These are phyloP conservation scores for Alternaria sp. DNA, from an alignment of 2,329 filamentous ascomycete species.

Conservation along the genomic window DNA sequence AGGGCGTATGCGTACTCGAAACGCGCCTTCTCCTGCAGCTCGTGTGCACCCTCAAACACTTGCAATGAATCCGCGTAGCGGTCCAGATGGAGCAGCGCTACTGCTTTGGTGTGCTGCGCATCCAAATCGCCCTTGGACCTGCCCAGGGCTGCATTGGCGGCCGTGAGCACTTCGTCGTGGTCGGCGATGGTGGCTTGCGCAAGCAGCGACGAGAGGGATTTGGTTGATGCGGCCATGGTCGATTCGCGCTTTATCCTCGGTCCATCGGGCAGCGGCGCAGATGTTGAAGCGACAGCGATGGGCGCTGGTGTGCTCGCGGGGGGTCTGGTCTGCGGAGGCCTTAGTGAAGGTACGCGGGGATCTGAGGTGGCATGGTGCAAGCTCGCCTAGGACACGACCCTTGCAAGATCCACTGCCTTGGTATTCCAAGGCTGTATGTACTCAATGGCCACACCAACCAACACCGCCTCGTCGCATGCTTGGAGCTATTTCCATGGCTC, in stretches of 20 bases:
- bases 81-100: constrained; percentile 81
- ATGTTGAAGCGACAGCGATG: not conserved
- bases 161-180: constrained; percentile 75
- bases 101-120: constrained; percentile 72
- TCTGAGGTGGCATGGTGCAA: constrained; percentile 34
- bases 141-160: constrained; percentile 63
- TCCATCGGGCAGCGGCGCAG: constrained; percentile 29
- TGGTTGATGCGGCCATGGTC: constrained; percentile 49
- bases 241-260: constrained; percentile 18
- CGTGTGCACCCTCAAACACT: constrained; percentile 67
- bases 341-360: constrained; percentile 34
- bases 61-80: constrained; percentile 79
- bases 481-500: not conserved
- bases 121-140: constrained; percentile 64
- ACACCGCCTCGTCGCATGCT: not conserved
- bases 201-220: constrained; percentile 62
- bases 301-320: constrained; percentile 20
- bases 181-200: constrained; percentile 67
- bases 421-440: constrained; percentile 13
- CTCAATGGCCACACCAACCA: not conserved
- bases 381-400: constrained; percentile 30
- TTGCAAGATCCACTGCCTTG: constrained; percentile 9
- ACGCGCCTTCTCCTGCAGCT: constrained; percentile 65
- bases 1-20: constrained; percentile 82
- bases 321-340: constrained; percentile 25